Base-by-base conservation (phyloP, 768 basidiomycete species). In the Porpolomopsis calyptriformis region DNA sequence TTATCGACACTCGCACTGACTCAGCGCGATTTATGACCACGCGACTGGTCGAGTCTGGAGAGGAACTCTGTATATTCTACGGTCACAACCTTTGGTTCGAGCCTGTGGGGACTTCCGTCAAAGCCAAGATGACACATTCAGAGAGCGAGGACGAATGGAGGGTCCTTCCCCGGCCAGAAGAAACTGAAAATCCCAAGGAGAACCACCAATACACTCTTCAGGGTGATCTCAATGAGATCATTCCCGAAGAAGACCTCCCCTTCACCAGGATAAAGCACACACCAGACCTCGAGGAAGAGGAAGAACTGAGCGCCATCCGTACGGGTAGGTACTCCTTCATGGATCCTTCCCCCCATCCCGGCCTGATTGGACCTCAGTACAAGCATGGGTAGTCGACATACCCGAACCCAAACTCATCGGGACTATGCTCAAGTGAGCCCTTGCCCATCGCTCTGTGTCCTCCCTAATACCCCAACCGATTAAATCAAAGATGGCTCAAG, bases 31-130 rank as follows among this genome's bases (percentile, higher is more conserved):
- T 80, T 54, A 71, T 66, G 1, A 77, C 85, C 0, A 61, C 65
- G 4, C 74, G 76, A 4, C 56, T 67, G 19, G 63, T 91, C 24
- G 49, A 69, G 12, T 56, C 67, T 1, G 78, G 70, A 23, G 85
- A 91, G 54, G 88, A 92, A 58, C 70, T 89, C 10, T 85, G 79
- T 55, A 87, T 90, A 49, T 85, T 76, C 56, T 85, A 88, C 55
- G 83, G 79, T 2, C 75, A 76, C 48, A 73, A 73, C 18, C 68
- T 82, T 4, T 81, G 80, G 80, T 82, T 81, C 42, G n/a, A n/a
- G n/a, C 42, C 42, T 27, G 4, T 10, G n/a, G 23, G 24, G 2
- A 61, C 65, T 22, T 50, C 29, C 27, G 64, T 53, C 45, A 22
- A n/a, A n/a, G n/a, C n/a, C n/a, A n/a, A n/a, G n/a, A n/a, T n/a